Base-by-base conservation (phyloP, 768 basidiomycete species). In the Galerina sulciceps region DNA sequence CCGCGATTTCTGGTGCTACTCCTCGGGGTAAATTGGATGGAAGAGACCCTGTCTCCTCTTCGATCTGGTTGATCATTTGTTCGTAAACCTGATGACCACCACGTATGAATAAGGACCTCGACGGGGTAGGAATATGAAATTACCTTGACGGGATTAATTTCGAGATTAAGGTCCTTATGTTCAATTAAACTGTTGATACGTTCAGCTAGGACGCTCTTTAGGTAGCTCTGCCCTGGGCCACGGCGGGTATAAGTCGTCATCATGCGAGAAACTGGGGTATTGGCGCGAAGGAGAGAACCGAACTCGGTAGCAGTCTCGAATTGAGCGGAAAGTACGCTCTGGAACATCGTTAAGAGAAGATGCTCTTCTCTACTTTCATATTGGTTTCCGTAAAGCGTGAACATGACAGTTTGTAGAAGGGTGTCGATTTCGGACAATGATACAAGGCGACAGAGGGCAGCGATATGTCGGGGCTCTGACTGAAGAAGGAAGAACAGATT, bases 161-260 rank as follows among this genome's bases (percentile, higher is more conserved):
- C 97, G 52, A 99, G 84, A 73, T 99, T 99, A 65, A 99, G 87
- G 72, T 99, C 97, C 77, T 98, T 99, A 81, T 99, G 97, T 73
- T 99, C 97, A 67, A 99, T 99, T 64, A 99, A 80, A 67, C 93
- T 94, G 77, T 99, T 99, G 76, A 99, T 99, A 63, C 96, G 88
- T 71, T 99, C 97, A 22, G 97, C 96, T 46, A 99, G 82, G 26
- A 99, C 96, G 62, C 91, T 90, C 81, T 99, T 99, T 63, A 99
- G 87, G 74, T 99, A 99, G 67, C 94, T 95, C 75, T 99, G 97
- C 56, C 97, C 97, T 1, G 97, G 97, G 57, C 97, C 97, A 55
- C 97, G 91, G 59, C 97, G 92, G 53, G 97, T 99, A 76, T 99
- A 99, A 17, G 97, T 99, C 44, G 97, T 99, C 97, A 99, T 99